Conservation (phyloP, 768 basidiomycete species). For the Kwoniella europaea region DNA sequence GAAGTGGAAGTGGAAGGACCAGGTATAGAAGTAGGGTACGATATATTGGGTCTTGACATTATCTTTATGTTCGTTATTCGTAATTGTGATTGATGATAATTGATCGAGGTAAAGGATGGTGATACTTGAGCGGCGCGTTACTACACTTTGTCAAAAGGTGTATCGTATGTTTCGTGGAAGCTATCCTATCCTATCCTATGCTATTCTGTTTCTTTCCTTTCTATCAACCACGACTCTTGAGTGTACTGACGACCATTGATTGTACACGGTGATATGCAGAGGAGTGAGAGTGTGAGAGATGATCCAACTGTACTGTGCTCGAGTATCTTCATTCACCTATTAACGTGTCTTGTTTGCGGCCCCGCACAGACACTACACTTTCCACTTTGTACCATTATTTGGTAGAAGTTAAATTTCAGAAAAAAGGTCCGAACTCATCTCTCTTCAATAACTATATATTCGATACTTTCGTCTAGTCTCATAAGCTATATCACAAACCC, state of each 20-base stretch:
- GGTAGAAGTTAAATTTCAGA: background rate
- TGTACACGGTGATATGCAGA: too few relatives aligned
- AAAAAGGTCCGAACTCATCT: background rate
- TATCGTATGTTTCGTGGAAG: too few relatives aligned
- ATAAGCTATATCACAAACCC: too few relatives aligned
- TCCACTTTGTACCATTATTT: too few relatives aligned
- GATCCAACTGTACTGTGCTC: background rate
- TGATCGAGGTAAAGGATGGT: background rate
- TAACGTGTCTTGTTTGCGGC: slow-evolving; percentile 1
- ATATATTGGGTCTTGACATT: slow-evolving; percentile 49
- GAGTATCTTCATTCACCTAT: background rate
- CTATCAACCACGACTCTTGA: too few relatives aligned
- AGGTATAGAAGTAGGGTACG: slow-evolving; percentile 36
- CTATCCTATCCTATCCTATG: too few relatives aligned
- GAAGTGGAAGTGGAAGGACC: slow-evolving; percentile 30
- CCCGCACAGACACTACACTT: slow-evolving; percentile 11
- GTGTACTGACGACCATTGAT: too few relatives aligned
- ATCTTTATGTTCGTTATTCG: background rate
- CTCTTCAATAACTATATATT: background rate
- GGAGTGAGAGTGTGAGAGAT: background rate
- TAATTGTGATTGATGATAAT: background rate
- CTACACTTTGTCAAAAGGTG: background rate
- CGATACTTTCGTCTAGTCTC: background rate
- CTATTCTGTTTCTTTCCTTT: too few relatives aligned
- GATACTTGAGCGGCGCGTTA: background rate